Evolutionary conservation across 768 basidiomycete genomes (phyloP), one percentile per base, ranked within the genome.

Genomic region (Boletellus ananiceps): DNA sequence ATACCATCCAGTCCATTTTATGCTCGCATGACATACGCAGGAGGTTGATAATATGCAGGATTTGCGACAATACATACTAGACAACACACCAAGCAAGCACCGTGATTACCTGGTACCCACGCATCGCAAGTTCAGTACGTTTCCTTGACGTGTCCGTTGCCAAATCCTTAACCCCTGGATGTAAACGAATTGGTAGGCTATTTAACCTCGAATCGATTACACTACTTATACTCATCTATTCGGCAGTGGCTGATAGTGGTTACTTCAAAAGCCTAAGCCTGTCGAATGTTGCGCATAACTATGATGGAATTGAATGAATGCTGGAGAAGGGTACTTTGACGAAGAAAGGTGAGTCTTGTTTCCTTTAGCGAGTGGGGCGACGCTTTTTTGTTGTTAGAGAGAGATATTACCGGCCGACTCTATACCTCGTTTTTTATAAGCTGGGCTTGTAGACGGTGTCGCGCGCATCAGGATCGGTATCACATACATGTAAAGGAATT

Each of bases 161-260:
- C 23, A 25, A 25, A 25, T 25, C 23, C 23, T 25, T 7, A 5
- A 4, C 23, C 23, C 23, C 55, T 27, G 83, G 83, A 18, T 84
- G 82, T 60, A 84, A 83, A 63, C 74, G 84, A 34, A 74, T 47
- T 16, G 60, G 61, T 25, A 25, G 23, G 23, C 23, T 25, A 25
- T 62, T 19, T n/a, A 9, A 19, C 41, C 8, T 34, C 42, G 43
- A 15, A 6, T 23, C 14, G 19, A 19, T 31, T n/a, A 16, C 14
- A 5, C 64, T 23, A 23, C 23, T 23, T 23, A 23, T 23, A 23
- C 23, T 5, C 23, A 23, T 23, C 23, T 23, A 23, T 23, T 23
- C 5, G 23, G 23, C 23, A 5, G 23, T 23, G 23, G 23, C 23
- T 13, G 55, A 64, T 46, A 64, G 54, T n/a, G 64, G 64, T 33